Conservation (phyloP, 2,329 filamentous ascomycete species). For the Arthrobotrys sphaeroides region DNA sequence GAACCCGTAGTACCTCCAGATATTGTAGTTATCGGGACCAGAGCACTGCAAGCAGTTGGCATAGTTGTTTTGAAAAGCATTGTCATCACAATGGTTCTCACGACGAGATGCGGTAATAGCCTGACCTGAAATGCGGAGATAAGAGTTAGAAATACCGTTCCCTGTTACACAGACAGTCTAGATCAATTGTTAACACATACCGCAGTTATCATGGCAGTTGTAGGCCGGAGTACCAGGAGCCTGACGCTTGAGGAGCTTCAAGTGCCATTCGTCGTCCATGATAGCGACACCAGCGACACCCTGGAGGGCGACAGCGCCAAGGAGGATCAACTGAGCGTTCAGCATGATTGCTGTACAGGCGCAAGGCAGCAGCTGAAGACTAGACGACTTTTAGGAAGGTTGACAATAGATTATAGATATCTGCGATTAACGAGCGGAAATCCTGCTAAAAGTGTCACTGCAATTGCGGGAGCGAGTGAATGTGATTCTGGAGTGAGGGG, state of each 20-base stretch:
- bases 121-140: constrained; percentile 54
- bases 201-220: constrained; percentile 67
- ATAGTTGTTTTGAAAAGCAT: constrained; percentile 62
- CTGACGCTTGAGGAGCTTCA: constrained; percentile 62
- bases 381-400: constrained; percentile 36
- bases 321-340: constrained; percentile 41
- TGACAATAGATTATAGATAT: constrained; percentile 5
- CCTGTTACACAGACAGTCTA: constrained; percentile 9
- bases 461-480: constrained; percentile 26
- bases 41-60: constrained; percentile 64
- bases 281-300: constrained; percentile 40
- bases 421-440: constrained; percentile 50
- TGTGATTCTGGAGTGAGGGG: constrained; percentile 21
- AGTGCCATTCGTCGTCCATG: constrained; percentile 47
- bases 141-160: neutral
- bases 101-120: constrained; percentile 61
- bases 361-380: constrained; percentile 25
- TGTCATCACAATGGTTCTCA: constrained; percentile 61
- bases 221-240: constrained; percentile 63
- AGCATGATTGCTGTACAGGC: constrained; percentile 25
- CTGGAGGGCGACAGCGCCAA: constrained; percentile 39
- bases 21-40: constrained; percentile 61
- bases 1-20: constrained; percentile 64
- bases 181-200: constrained; percentile 59
- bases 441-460: constrained; percentile 6